Conservation (phyloP, 2,329 filamentous ascomycete species). For the Didymellaceae sp. region DNA sequence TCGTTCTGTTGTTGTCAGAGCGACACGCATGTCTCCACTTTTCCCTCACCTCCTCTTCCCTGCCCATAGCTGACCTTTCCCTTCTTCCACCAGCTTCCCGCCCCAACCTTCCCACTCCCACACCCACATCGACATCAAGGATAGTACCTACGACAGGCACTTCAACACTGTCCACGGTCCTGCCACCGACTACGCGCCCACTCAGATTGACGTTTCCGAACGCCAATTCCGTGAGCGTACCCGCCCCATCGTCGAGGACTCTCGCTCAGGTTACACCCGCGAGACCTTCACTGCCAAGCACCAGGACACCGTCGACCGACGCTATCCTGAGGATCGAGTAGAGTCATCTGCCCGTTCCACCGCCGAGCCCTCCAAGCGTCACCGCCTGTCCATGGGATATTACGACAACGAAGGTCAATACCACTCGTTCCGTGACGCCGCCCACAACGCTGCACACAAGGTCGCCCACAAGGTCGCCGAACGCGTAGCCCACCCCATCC, state of each 20-base stretch:
- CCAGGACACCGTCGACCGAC: conserved; percentile 45
- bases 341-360: conserved; percentile 57
- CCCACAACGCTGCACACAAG: conserved; percentile 64
- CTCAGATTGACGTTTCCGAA: conserved; percentile 63
- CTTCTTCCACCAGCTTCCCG: conserved; percentile 60
- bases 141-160: conserved; percentile 55
- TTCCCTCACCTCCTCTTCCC: conserved; percentile 47
- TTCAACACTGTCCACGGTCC: conserved; percentile 56
- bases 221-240: conserved; percentile 71
- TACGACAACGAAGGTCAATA: conserved; percentile 81
- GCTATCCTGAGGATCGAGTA: conserved; percentile 59
- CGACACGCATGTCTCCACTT: conserved; percentile 47
- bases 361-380: conserved; percentile 58
- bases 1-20: conserved; percentile 50
- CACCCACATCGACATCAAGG: conserved; percentile 68
- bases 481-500: conserved; percentile 68
- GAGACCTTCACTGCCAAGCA: conserved; percentile 49
- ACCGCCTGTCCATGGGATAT: conserved; percentile 74
- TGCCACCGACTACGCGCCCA: conserved; percentile 62
- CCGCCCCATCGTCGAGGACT: conserved; percentile 58
- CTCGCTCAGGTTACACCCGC: conserved; percentile 37
- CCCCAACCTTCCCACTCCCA: conserved; percentile 56
- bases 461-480: conserved; percentile 61
- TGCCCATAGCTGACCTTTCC: conserved; percentile 48
- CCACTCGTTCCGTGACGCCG: conserved; percentile 75